Conservation (phyloP, 2,329 filamentous ascomycete species). For the Cordyceps fumosorosea region DNA sequence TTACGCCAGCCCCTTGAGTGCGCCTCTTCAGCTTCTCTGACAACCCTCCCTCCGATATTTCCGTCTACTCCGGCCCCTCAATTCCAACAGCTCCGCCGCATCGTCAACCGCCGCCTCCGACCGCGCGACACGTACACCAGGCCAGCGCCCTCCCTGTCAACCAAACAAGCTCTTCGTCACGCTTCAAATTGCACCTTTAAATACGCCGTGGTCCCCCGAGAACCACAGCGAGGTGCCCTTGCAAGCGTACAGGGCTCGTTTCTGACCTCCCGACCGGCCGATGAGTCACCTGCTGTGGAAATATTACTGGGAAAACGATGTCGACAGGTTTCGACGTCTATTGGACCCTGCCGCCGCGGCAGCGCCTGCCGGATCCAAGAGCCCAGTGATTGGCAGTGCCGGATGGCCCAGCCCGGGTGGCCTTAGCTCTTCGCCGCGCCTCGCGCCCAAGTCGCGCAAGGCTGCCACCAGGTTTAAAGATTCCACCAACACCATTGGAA, state of each 20-base stretch:
- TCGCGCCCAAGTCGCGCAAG: slow-evolving; percentile 44
- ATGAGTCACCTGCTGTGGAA: slow-evolving; percentile 98
- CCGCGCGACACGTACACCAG: neutral
- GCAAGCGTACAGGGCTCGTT: slow-evolving; percentile 40
- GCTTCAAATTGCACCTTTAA: slow-evolving; percentile 64
- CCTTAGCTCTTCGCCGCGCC: slow-evolving; percentile 45
- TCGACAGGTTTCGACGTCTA: slow-evolving; percentile 87
- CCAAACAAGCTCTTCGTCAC: slow-evolving; percentile 22
- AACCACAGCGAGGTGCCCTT: slow-evolving; percentile 81
- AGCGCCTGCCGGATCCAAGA: slow-evolving; percentile 48
- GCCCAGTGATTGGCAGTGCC: slow-evolving; percentile 37
- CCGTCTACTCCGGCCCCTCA: neutral
- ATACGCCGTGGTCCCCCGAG: slow-evolving; percentile 79
- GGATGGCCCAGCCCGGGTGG: slow-evolving; percentile 25
- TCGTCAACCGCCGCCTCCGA: neutral
- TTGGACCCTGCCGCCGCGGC: slow-evolving; percentile 65
- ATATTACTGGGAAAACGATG: slow-evolving; percentile 94
- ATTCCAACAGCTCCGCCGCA: neutral
- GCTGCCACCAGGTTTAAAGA: slow-evolving; percentile 38
- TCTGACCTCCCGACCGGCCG: slow-evolving; percentile 40
- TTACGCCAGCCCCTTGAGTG: neutral
- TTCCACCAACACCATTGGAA: slow-evolving; percentile 34
- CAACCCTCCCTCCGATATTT: neutral
- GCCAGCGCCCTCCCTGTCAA: neutral
- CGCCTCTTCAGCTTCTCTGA: neutral